A percentile compares a stretch with the other conserved stretches of the same genome.
Evolutionary conservation across 1,284 basidiomycete species (phyloP).

Genomic region (Cutaneotrichosporon dermatis): DNA sequence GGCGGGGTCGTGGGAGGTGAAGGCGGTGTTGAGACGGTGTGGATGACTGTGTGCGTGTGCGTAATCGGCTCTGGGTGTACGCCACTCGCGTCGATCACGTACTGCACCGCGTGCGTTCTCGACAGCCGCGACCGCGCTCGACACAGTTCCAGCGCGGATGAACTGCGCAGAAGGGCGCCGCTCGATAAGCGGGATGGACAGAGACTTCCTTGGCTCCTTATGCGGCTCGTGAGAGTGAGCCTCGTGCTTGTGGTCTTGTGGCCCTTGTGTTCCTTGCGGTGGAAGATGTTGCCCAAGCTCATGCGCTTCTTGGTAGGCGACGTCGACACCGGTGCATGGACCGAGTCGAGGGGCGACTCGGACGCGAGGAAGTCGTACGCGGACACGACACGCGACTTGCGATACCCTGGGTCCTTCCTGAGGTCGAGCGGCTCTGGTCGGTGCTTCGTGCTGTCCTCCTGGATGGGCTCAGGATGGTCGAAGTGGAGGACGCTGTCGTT

Average conservation of each 20-base stretch:
- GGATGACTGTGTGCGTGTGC: background rate
- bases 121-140: background rate
- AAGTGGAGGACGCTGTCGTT: slow-evolving; percentile 45
- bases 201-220: background rate
- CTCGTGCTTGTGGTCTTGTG: background rate
- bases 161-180: background rate
- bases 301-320: background rate
- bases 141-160: background rate
- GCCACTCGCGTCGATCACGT: background rate
- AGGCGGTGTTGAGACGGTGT: background rate
- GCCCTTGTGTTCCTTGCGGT: background rate
- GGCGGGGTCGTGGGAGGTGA: background rate
- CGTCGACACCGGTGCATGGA: background rate
- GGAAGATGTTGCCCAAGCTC: background rate
- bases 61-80: background rate
- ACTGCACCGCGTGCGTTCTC: background rate
- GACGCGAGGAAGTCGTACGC: slow-evolving; percentile 4
- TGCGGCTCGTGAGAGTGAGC: background rate
- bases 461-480: background rate
- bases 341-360: background rate
- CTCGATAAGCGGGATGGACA: background rate
- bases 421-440: background rate
- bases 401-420: background rate
- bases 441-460: background rate
- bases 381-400: background rate